phyloP scores from a whole-genome alignment of 495 filamentous ascomycete genomes.

The Pseudotulostoma volvatum region DNA sequence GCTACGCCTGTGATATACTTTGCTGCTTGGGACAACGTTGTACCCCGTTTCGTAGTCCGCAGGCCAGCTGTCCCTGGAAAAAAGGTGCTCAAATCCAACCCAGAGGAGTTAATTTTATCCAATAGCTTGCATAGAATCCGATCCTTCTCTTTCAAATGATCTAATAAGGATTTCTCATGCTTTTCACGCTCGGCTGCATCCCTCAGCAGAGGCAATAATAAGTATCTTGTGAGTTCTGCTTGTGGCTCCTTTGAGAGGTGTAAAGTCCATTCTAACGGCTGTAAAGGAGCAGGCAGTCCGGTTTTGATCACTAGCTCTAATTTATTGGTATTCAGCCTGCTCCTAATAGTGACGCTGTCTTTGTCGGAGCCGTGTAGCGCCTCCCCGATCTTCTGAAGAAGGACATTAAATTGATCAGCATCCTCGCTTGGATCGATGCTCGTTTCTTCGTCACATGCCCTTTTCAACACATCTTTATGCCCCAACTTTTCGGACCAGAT shows the following conservation, averaged over 20 bases:
- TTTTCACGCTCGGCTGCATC: constrained; percentile 35
- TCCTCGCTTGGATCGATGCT: constrained; percentile 80
- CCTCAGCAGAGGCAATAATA: constrained; percentile 54
- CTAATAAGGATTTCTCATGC: constrained; percentile 39
- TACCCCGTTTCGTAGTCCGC: constrained; percentile 18
- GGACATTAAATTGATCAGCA: constrained; percentile 47
- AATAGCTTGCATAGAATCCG: constrained; percentile 55
- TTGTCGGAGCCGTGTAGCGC: constrained; percentile 34
- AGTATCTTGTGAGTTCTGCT: constrained; percentile 36
- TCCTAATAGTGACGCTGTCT: constrained; percentile 17
- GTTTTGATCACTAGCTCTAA: constrained; percentile 44
- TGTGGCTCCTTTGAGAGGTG: constrained; percentile 37
- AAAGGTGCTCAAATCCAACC: constrained; percentile 48
- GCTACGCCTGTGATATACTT: constrained; percentile 30
- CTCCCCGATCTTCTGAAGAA: constrained; percentile 55
- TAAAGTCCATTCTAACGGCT: constrained; percentile 54
- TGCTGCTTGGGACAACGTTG: constrained; percentile 18
- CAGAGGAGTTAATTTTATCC: constrained; percentile 59
- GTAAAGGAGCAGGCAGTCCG: constrained; percentile 48
- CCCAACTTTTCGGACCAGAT: constrained; percentile 69
- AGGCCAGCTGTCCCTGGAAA: constrained; percentile 47
- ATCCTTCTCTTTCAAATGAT: constrained; percentile 59
- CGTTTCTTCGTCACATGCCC: constrained; percentile 48
- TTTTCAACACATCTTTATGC: constrained; percentile 42
- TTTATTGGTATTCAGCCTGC: constrained; percentile 10